Evolutionary conservation across 148 eudicot genomes (phyloP).

Genomic region (Nepenthes mirabilis): DNA sequence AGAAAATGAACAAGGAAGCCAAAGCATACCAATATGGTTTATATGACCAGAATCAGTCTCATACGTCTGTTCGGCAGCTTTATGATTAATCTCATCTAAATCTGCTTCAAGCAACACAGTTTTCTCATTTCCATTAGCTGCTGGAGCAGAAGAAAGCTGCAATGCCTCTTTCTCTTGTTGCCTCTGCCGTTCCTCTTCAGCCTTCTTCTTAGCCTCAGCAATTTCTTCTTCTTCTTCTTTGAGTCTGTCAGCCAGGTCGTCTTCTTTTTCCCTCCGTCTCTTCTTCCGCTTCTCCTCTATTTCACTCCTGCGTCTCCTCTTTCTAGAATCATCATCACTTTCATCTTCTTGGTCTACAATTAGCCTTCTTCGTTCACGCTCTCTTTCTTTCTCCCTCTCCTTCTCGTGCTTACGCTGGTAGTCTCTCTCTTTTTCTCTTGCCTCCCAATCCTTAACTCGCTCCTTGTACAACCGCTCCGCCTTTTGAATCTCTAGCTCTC

Average conservation of each 20-base stretch:
- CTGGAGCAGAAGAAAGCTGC: slow-evolving; percentile 26
- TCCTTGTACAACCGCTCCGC: slow-evolving; percentile 70
- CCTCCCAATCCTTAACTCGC: slow-evolving; percentile 86
- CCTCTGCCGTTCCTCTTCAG: slow-evolving; percentile 56
- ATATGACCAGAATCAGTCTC: slow-evolving; percentile 22
- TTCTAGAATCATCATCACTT: slow-evolving; percentile 69
- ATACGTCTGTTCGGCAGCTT: slow-evolving; percentile 25
- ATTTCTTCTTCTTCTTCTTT: slow-evolving; percentile 86
- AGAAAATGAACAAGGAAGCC: neutral
- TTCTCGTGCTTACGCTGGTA: slow-evolving; percentile 60
- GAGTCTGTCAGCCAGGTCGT: slow-evolving; percentile 61
- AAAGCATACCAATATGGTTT: slow-evolving; percentile 27
- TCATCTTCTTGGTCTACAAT: slow-evolving; percentile 73
- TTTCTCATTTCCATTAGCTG: slow-evolving; percentile 36
- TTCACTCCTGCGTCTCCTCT: slow-evolving; percentile 67
- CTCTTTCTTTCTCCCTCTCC: slow-evolving; percentile 83
- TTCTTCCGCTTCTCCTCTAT: slow-evolving; percentile 68
- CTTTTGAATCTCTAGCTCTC: slow-evolving; percentile 69
- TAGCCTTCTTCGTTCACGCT: slow-evolving; percentile 54
- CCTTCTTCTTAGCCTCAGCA: slow-evolving; percentile 65
- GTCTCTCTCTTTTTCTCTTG: slow-evolving; percentile 69
- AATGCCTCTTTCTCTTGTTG: slow-evolving; percentile 29
- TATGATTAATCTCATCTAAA: slow-evolving; percentile 25
- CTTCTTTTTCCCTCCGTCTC: slow-evolving; percentile 76
- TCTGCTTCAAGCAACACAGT: slow-evolving; percentile 20